Percentiles rank a stretch among this genome's conserved stretches.
phyloP scores from a whole-genome alignment of 768 basidiomycete species.

The Phlegmacium glaucopus region DNA sequence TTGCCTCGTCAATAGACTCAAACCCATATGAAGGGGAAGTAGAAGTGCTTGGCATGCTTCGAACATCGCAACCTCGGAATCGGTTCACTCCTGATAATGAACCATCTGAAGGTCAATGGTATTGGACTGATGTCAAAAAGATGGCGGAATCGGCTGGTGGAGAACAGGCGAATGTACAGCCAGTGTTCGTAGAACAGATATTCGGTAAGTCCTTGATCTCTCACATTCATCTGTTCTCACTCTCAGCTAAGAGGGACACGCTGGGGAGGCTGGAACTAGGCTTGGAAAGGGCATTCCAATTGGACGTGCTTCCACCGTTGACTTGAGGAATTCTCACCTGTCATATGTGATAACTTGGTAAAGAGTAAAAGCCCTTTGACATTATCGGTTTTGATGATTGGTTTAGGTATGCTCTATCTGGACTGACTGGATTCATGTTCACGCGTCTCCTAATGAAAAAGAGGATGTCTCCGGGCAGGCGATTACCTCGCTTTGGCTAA shows the following conservation, averaged over 20 bases:
- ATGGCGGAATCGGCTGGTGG: slow-evolving; percentile 83
- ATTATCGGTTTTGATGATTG: background rate
- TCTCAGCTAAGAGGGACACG: slow-evolving; percentile 67
- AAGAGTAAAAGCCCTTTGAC: slow-evolving; percentile 14
- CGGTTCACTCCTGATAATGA: slow-evolving; percentile 88
- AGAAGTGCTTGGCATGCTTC: slow-evolving; percentile 82
- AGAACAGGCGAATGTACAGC: slow-evolving; percentile 67
- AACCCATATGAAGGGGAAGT: slow-evolving; percentile 52
- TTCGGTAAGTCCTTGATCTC: slow-evolving; percentile 57
- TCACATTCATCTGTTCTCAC: slow-evolving; percentile 8
- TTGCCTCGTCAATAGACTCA: slow-evolving; percentile 24
- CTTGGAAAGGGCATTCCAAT: slow-evolving; percentile 76
- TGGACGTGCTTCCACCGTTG: slow-evolving; percentile 78
- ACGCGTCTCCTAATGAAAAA: slow-evolving; percentile 59
- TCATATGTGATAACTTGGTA: slow-evolving; percentile 97
- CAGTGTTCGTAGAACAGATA: slow-evolving; percentile 87
- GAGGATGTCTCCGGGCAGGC: slow-evolving; percentile 42
- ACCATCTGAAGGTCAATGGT: slow-evolving; percentile 80
- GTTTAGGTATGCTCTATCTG: slow-evolving; percentile 84
- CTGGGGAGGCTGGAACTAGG: slow-evolving; percentile 61
- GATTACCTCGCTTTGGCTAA: slow-evolving; percentile 53
- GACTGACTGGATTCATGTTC: slow-evolving; percentile 83
- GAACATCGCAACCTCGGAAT: slow-evolving; percentile 71
- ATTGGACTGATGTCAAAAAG: slow-evolving; percentile 81
- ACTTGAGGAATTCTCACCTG: slow-evolving; percentile 89